Base-by-base conservation (phyloP, 164 flowering plant genomes). In the Euptelea pleiosperma region DNA sequence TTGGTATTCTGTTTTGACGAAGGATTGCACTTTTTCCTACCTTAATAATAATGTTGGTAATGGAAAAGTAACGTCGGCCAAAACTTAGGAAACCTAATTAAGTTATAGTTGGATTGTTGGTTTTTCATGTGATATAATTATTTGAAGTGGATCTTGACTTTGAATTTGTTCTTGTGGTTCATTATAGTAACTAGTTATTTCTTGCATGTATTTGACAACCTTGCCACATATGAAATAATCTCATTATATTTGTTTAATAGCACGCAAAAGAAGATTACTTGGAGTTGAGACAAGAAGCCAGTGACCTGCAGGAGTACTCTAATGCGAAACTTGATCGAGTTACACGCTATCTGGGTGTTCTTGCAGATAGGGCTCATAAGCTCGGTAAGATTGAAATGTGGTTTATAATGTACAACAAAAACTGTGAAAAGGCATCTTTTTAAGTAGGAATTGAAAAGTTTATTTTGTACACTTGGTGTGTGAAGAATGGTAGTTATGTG, bases 231-330 rank as follows among this genome's bases (percentile, higher is more conserved):
- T 47, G 11, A 54, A 51, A 50, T 25, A 44, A 34, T 42, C 22
- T 61, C 36, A 24, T 40, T 34, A 31, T 52, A 55, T 59, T 29
- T 61, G 12, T 31, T 65, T 65, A 48, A 42, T 63, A 93, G 99
- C 77, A 75, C 71, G 95, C 86, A 22, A 85, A 70, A 73, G 88
- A 83, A 66, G 96, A 93, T 65, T 86, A 74, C 73, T 47, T 82
- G 74, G 87, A 75, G 71, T 73, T 93, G 82, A 81, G 87, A 71
- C 94, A 86, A 70, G 97, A 88, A 76, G 95, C 96, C 35, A 75
- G 69, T 73, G 96, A 90, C 57, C 73, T 93, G 52, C 96, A 86
- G 62, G 97, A 93, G 67, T 93, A 93, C 64, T 88, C 97, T 24
- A 85, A 85, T 76, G 97, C 91, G 16, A 87, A 89, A 76, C 80